Evolutionary conservation across 2,329 filamentous ascomycete species (phyloP).

Genomic region (Zarea fungicola): DNA sequence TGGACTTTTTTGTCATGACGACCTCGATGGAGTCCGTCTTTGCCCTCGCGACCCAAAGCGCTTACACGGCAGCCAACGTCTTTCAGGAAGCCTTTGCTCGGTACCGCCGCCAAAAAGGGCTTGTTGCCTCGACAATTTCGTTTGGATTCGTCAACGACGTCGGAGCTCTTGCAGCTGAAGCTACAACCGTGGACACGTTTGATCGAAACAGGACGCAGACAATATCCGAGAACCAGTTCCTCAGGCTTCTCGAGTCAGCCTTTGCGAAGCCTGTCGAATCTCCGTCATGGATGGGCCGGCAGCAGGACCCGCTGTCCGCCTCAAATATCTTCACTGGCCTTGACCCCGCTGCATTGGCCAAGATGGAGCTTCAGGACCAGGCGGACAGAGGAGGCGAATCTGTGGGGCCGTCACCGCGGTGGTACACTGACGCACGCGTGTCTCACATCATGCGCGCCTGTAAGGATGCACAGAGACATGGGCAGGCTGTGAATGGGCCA

Average conservation of each 20-base stretch:
- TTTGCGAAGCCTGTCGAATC: background rate
- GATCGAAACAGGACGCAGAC: background rate
- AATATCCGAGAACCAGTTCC: background rate
- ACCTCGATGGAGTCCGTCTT: constrained; percentile 15
- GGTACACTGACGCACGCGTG: too few relatives aligned
- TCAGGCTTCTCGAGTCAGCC: background rate
- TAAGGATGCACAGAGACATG: too few relatives aligned
- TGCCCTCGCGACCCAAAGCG: constrained; percentile 17
- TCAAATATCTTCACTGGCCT: background rate
- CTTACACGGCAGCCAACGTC: constrained; percentile 24
- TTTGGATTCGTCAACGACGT: constrained; percentile 21
- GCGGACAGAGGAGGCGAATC: too few relatives aligned
- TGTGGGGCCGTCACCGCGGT: too few relatives aligned
- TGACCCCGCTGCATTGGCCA: too few relatives aligned
- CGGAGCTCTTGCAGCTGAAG: background rate
- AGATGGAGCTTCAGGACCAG: too few relatives aligned
- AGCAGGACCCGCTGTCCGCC: background rate
- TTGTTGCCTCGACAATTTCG: constrained; percentile 20
- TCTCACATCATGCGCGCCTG: too few relatives aligned
- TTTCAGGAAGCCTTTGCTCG: constrained; percentile 25
- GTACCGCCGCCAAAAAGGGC: constrained; percentile 18
- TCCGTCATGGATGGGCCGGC: background rate
- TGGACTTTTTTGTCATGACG: constrained; percentile 23
- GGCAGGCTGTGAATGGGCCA: too few relatives aligned
- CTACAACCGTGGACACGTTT: too few relatives aligned